Evolutionary conservation across 2,329 filamentous ascomycete genomes (phyloP).

Genomic region (Sporothrix curviconia): DNA sequence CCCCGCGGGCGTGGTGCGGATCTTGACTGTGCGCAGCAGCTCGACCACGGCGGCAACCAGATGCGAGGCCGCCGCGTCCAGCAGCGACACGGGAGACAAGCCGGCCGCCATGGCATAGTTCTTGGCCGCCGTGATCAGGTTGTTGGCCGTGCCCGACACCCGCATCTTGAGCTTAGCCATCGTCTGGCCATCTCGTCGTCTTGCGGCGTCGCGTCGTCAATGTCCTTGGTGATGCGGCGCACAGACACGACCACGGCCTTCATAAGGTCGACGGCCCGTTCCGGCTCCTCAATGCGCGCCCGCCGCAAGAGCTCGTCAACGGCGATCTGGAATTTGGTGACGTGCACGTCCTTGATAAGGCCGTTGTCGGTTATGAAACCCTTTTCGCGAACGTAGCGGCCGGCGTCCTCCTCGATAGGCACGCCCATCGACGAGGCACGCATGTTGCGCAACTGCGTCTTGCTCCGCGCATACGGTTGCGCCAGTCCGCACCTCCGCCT

Average conservation of each 20-base stretch:
- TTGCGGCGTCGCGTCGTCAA: constrained; percentile 50
- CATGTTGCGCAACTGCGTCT: constrained; percentile 77
- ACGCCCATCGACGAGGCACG: constrained; percentile 75
- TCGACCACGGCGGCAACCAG: constrained; percentile 81
- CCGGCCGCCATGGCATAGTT: constrained; percentile 80
- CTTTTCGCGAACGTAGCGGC: constrained; percentile 57
- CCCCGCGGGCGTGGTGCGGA: constrained; percentile 65
- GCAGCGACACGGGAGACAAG: constrained; percentile 82
- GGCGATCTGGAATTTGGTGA: constrained; percentile 90
- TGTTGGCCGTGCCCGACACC: constrained; percentile 90
- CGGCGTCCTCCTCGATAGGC: constrained; percentile 61
- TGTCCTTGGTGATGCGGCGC: constrained; percentile 75
- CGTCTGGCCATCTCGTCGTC: constrained; percentile 51
- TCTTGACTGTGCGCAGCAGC: constrained; percentile 75
- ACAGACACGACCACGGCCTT: constrained; percentile 78
- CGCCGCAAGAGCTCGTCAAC: constrained; percentile 83
- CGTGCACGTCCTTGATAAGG: constrained; percentile 80
- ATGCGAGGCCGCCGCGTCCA: constrained; percentile 91
- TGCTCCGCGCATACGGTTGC: constrained; percentile 77
- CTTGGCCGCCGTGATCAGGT: constrained; percentile 88
- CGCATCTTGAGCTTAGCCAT: constrained; percentile 68
- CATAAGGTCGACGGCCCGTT: constrained; percentile 75
- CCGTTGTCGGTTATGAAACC: constrained; percentile 66
- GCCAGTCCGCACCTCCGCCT: constrained; percentile 87
- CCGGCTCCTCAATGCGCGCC: constrained; percentile 66